Conservation (phyloP, 164 flowering plant species). For the Saururus chinensis region DNA sequence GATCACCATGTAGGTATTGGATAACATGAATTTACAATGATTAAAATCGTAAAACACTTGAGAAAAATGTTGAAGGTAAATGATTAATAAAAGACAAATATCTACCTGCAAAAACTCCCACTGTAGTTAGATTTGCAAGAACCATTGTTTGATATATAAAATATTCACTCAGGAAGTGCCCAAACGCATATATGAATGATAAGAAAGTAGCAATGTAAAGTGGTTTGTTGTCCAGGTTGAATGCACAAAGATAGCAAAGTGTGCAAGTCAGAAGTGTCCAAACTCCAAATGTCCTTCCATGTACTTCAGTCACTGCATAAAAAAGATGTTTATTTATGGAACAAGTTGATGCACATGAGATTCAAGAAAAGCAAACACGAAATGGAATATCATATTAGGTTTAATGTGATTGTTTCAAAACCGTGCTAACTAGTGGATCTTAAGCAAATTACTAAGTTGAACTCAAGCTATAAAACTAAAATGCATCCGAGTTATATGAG, state of each 20-base stretch:
- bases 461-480: background rate
- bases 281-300: constrained; percentile 97
- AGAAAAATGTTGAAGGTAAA: background rate
- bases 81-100: background rate
- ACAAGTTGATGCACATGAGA: background rate
- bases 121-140: constrained; percentile 68
- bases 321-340: background rate
- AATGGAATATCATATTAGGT: background rate
- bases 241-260: constrained; percentile 90
- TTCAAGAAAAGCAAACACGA: background rate
- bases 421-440: background rate
- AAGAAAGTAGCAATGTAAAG: constrained; percentile 68
- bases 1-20: too few relatives aligned
- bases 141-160: constrained; percentile 78
- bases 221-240: constrained; percentile 84
- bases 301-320: constrained; percentile 86
- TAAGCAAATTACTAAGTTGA: background rate
- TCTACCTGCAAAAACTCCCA: constrained; percentile 86
- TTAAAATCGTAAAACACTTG: too few relatives aligned
- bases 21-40: too few relatives aligned
- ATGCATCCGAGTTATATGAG: too few relatives aligned
- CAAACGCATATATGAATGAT: constrained; percentile 88
- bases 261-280: constrained; percentile 98
- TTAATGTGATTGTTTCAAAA: background rate
- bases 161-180: constrained; percentile 85